Percentiles rank a stretch among this genome's conserved stretches.
Evolutionary conservation across 108 stramenopile species (phyloP).

Genomic region (Skeletonema marinoi): DNA sequence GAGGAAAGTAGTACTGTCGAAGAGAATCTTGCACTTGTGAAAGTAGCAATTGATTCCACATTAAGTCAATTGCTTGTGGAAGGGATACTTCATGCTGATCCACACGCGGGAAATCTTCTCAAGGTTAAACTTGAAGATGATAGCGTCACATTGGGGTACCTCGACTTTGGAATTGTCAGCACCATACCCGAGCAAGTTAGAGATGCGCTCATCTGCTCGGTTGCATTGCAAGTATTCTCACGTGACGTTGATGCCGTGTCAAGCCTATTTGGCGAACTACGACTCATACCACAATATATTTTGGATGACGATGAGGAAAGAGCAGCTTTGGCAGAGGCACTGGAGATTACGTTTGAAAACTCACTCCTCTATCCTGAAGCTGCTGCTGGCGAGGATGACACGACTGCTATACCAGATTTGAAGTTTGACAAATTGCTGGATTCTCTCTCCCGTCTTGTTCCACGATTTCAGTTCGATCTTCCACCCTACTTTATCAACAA

Average conservation of each 20-base stretch:
- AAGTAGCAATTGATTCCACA: constrained; percentile 74
- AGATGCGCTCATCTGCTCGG: constrained; percentile 80
- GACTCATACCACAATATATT: constrained; percentile 62
- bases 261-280: constrained; percentile 72
- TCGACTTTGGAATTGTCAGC: constrained; percentile 77
- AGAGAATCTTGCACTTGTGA: constrained; percentile 67
- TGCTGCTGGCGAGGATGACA: neutral
- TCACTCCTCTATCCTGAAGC: constrained; percentile 49
- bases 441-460: constrained; percentile 62
- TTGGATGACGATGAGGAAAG: constrained; percentile 57
- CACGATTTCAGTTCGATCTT: constrained; percentile 72
- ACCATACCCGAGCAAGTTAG: constrained; percentile 65
- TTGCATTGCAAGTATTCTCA: constrained; percentile 70
- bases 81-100: constrained; percentile 78
- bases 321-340: constrained; percentile 46
- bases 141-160: constrained; percentile 54
- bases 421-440: constrained; percentile 79
- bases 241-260: constrained; percentile 70
- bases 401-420: constrained; percentile 59
- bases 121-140: constrained; percentile 51
- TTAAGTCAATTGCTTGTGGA: constrained; percentile 75
- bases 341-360: constrained; percentile 52
- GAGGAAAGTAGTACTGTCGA: constrained; percentile 12
- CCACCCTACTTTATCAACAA: constrained; percentile 85
- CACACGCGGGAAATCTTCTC: constrained; percentile 76